phyloP scores from a whole-genome alignment of 306 rosid genomes.

The Calophaca sinica region DNA sequence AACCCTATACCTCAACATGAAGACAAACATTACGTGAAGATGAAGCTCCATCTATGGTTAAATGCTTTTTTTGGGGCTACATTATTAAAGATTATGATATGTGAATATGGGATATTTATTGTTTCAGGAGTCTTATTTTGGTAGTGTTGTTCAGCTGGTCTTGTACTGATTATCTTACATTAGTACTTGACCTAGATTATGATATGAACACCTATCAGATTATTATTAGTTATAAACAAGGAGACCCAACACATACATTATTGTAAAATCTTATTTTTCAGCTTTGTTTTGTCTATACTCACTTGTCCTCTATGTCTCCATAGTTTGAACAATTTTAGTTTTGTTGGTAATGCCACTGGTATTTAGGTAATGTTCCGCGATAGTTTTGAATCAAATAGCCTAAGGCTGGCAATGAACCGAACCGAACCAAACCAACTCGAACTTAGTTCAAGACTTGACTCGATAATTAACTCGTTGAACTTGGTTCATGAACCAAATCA shows the following conservation, averaged over 20 bases:
- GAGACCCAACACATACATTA: not conserved
- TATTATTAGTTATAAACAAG: not conserved
- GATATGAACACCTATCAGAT: too few relatives aligned
- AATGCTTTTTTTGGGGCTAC: constrained; percentile 1
- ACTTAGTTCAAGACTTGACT: too few relatives aligned
- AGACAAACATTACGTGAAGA: too few relatives aligned
- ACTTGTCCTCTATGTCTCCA: not conserved
- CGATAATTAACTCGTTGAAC: too few relatives aligned
- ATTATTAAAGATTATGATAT: not conserved
- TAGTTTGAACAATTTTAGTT: not conserved
- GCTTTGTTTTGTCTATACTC: not conserved
- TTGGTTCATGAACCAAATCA: too few relatives aligned
- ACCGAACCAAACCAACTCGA: too few relatives aligned
- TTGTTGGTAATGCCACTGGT: not conserved
- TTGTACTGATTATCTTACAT: not conserved
- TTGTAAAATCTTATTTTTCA: not conserved
- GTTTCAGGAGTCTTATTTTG: not conserved
- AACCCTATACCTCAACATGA: too few relatives aligned
- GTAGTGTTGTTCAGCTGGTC: not conserved
- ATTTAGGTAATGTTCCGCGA: not conserved
- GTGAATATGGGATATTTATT: not conserved
- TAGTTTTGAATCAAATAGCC: not conserved
- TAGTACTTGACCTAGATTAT: not conserved
- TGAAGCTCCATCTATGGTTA: not conserved
- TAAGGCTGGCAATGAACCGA: too few relatives aligned